Percentiles rank a stretch among this genome's conserved stretches.
Evolutionary conservation across 1,139 yeast species (phyloP).

Genomic region (Debaryomycetaceae sp.): DNA sequence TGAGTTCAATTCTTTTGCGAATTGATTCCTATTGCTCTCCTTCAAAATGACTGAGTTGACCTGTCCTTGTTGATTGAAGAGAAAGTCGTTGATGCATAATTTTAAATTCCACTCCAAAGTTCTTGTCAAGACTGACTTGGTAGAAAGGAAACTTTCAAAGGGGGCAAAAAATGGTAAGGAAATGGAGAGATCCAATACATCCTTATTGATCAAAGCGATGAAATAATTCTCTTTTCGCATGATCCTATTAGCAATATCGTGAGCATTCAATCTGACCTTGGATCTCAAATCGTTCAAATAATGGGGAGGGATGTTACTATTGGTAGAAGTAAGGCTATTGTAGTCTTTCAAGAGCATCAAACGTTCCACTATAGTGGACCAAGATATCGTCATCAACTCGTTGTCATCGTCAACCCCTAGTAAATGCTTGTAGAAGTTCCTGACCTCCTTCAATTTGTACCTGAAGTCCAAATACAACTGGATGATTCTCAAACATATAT

Average conservation of each 20-base stretch:
- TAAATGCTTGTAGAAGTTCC: constrained; percentile 62
- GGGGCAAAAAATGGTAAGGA: constrained; percentile 42
- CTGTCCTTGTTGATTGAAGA: constrained; percentile 82
- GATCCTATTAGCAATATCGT: constrained; percentile 89
- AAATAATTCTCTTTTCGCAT: constrained; percentile 94
- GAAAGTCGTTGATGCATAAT: constrained; percentile 80
- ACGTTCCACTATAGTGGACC: constrained; percentile 85
- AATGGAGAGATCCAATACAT: constrained; percentile 60
- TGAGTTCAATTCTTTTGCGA: constrained; percentile 68
- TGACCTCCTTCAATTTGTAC: constrained; percentile 59
- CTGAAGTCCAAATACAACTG: constrained; percentile 54
- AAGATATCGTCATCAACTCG: constrained; percentile 88
- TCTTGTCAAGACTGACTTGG: constrained; percentile 59
- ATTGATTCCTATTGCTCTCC: constrained; percentile 62
- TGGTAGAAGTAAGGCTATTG: constrained; percentile 63
- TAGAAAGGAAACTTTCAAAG: constrained; percentile 15
- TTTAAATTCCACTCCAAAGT: constrained; percentile 94
- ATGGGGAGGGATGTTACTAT: constrained; percentile 24
- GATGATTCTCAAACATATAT: constrained; percentile 53
- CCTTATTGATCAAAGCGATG: constrained; percentile 82
- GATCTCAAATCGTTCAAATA: constrained; percentile 57
- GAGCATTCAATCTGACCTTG: constrained; percentile 79
- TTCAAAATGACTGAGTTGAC: constrained; percentile 70
- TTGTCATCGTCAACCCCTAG: constrained; percentile 64
- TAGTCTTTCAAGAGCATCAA: constrained; percentile 73